Percentiles rank a stretch among this genome's conserved stretches.
Conservation (phyloP, 768 basidiomycete species). For the Boletus barrowsii region DNA sequence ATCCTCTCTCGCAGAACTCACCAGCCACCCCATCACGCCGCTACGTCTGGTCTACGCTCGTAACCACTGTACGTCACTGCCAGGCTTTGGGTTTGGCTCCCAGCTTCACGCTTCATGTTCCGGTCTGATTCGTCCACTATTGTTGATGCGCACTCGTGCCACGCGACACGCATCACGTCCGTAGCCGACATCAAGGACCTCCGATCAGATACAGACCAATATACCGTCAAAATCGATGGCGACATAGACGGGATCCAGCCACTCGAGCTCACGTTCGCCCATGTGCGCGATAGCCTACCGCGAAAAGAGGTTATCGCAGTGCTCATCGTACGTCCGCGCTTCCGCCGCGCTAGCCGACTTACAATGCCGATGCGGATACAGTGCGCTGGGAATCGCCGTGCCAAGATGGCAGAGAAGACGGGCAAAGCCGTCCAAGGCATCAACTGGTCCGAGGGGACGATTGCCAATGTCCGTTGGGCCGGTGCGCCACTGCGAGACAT, state of each 20-base stretch:
- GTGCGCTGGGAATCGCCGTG: constrained; percentile 69
- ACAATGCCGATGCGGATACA: constrained; percentile 1
- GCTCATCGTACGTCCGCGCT: constrained; percentile 45
- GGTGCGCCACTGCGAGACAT: constrained; percentile 59
- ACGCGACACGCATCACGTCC: not conserved
- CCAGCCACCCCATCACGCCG: constrained; percentile 47
- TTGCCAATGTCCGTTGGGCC: constrained; percentile 66
- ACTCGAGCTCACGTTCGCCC: constrained; percentile 19
- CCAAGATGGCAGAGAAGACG: constrained; percentile 59
- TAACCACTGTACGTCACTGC: constrained; percentile 57
- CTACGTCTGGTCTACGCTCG: constrained; percentile 65
- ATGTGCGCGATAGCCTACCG: constrained; percentile 15
- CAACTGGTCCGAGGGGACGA: constrained; percentile 65
- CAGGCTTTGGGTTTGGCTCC: not conserved
- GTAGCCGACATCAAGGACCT: constrained; percentile 28
- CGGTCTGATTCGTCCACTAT: not conserved
- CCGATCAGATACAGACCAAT: constrained; percentile 17
- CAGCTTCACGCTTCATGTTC: not conserved
- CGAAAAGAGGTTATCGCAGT: constrained; percentile 43
- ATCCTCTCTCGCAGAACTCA: constrained; percentile 52
- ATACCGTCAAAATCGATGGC: constrained; percentile 29
- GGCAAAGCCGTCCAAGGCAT: constrained; percentile 49
- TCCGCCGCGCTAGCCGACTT: not conserved
- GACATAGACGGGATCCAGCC: constrained; percentile 13
- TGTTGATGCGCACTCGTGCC: not conserved